These are phyloP conservation scores for Fusarium globosum DNA, from an alignment of 2,329 filamentous ascomycete species.

Conservation along the genomic window DNA sequence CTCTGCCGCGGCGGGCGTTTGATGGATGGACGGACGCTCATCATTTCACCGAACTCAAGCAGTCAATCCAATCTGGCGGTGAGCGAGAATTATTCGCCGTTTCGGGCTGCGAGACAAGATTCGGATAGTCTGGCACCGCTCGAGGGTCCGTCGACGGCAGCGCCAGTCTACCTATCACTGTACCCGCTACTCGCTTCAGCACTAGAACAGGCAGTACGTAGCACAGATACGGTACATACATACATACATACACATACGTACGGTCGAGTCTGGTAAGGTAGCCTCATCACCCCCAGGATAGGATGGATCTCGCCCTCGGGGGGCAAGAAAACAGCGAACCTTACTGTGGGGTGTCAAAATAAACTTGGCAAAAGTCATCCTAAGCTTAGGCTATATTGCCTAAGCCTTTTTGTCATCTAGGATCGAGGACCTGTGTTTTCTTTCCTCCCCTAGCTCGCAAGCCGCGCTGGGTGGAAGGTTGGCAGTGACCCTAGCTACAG, in stretches of 20 bases:
- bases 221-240: slow-evolving; percentile 5
- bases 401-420: no score
- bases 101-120: slow-evolving; percentile 19
- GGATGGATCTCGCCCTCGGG: slow-evolving; percentile 7
- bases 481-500: slow-evolving; percentile 33
- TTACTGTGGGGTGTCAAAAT: no score
- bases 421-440: no score
- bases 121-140: slow-evolving; percentile 36
- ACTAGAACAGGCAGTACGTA: slow-evolving; percentile 8
- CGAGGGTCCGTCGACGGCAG: slow-evolving; percentile 35
- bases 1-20: slow-evolving; percentile 39
- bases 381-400: no score
- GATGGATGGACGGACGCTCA: slow-evolving; percentile 21
- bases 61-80: slow-evolving; percentile 45
- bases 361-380: no score
- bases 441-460: not conserved
- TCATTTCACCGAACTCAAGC: slow-evolving; percentile 21
- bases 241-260: not conserved
- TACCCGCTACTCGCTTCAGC: slow-evolving; percentile 19
- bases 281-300: slow-evolving; percentile 26
- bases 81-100: slow-evolving; percentile 28
- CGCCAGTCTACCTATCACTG: not conserved
- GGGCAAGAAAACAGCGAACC: no score
- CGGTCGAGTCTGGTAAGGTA: slow-evolving; percentile 32
- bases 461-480: slow-evolving; percentile 29